These are phyloP conservation scores for Clitocybe nebularis DNA, from an alignment of 1,284 basidiomycete genomes.

Conservation along the genomic window DNA sequence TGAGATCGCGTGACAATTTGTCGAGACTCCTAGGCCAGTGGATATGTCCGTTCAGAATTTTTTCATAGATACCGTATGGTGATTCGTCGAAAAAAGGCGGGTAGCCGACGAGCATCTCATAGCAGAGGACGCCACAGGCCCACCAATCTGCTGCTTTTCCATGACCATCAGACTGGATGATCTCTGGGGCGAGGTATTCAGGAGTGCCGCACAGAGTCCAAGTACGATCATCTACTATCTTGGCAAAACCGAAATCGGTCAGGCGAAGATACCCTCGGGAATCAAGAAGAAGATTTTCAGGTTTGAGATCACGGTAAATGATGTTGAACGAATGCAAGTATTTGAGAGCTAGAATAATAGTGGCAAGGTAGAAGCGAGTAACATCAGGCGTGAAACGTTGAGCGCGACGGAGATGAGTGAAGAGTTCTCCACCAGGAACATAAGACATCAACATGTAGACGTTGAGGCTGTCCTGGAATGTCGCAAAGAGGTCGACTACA, in stretches of 20 bases:
- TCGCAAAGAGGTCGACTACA: conserved; percentile 87
- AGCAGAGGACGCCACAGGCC: conserved; percentile 94
- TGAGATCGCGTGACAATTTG: conserved; percentile 66
- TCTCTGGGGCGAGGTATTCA: conserved; percentile 94
- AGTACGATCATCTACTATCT: conserved; percentile 97
- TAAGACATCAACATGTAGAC: conserved; percentile 99
- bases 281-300: conserved; percentile 94
- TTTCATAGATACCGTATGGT: conserved; percentile 94
- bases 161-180: conserved; percentile 96
- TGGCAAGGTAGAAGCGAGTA: conserved; percentile 97
- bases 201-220: conserved; percentile 99
- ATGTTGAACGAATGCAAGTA: conserved; percentile 98
- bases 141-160: conserved; percentile 99
- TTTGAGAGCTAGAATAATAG: conserved; percentile 92
- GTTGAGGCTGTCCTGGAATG: conserved; percentile 93
- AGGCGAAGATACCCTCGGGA: conserved; percentile 95
- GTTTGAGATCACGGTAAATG: conserved; percentile 98
- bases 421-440: conserved; percentile 95
- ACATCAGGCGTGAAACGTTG: conserved; percentile 97
- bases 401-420: conserved; percentile 88
- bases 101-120: conserved; percentile 96
- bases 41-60: conserved; percentile 88
- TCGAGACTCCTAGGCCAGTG: conserved; percentile 92
- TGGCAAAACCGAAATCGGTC: conserved; percentile 98
- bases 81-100: conserved; percentile 94